Percentiles rank a stretch among this genome's conserved stretches.
These are phyloP conservation scores for Chrysanthemum makinoi DNA, from an alignment of 129 eudicot species.

Conservation along the genomic window DNA sequence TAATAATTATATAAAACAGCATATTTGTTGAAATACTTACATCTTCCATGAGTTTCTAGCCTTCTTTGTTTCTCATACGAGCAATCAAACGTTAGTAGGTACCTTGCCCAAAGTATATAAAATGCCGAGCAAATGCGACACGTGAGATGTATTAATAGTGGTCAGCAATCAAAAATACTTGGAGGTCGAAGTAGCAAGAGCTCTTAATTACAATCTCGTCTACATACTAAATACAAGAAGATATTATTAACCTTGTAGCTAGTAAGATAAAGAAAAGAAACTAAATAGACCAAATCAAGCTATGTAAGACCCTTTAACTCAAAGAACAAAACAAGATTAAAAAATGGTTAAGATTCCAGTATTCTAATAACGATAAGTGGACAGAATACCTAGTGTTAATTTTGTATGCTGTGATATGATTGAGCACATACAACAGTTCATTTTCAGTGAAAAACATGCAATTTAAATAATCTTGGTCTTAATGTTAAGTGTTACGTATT, in stretches of 20 bases:
- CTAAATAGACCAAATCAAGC: neutral
- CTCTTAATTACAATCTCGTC: neutral
- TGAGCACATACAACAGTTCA: neutral
- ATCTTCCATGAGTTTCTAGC: neutral
- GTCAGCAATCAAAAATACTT: neutral
- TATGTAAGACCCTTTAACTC: neutral
- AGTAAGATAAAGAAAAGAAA: neutral
- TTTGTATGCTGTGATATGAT: neutral
- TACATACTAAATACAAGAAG: neutral
- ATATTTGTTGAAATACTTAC: neutral
- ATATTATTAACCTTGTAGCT: neutral
- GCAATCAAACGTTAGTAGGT: no score
- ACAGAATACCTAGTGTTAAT: neutral
- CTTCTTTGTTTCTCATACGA: neutral
- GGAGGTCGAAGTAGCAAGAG: neutral
- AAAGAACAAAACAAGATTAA: neutral
- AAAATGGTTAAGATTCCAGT: neutral
- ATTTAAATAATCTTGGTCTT: neutral
- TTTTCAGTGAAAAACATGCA: neutral
- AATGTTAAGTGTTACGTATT: neutral
- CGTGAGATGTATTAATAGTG: neutral
- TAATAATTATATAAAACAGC: no score
- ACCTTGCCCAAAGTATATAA: neutral
- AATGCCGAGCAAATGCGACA: neutral
- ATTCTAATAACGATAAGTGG: neutral